Evolutionary conservation across 805 yeast species (phyloP), one percentile per base, ranked within the genome.

Genomic region (Ogataea trehalophila): DNA sequence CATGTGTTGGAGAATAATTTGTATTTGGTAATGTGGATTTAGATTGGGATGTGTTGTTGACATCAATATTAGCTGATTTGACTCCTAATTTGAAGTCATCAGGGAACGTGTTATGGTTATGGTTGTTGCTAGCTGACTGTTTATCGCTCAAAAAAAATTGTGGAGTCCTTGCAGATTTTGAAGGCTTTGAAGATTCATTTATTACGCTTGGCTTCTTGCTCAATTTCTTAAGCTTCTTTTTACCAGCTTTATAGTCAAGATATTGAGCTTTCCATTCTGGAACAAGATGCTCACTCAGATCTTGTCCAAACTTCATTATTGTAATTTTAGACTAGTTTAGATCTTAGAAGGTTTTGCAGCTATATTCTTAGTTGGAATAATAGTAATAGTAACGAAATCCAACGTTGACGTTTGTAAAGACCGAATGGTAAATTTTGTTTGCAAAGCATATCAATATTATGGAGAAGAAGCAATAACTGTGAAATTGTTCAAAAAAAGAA

Each of bases 251-350:
- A 61, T 85, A 85, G 59, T 87, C 85, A 33, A 91, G 73, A 60
- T 91, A 91, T 59, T 83, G 82, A 45, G 80, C 83, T 59, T 80
- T 81, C 97, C 97, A 91, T 59, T 86, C 95, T 5, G 97, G 96
- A 47, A 86, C 85, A 35, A 81, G 73, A 47, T 83, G 83, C 43
- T 83, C 84, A 53, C 75, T 77, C 48, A 84, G 69, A 22, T 85
- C 79, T 52, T 80, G 84, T 13, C 83, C 84, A 60, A 84, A 84
- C 67, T 84, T 83, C 91, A 84, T 84, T 16, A 33, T 18, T n/a
- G 9, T 17, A 31, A 31, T 35, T 20, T 26, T 7, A 33, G n/a
- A n/a, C 17, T 16, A 6, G 16, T 6, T n/a, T 33, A 4, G 36
- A 33, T 26, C 31, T 26, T n/a, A 13, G 13, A 34, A 14, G 8